Conservation (phyloP, 768 basidiomycete species). For the Mycena crocata region DNA sequence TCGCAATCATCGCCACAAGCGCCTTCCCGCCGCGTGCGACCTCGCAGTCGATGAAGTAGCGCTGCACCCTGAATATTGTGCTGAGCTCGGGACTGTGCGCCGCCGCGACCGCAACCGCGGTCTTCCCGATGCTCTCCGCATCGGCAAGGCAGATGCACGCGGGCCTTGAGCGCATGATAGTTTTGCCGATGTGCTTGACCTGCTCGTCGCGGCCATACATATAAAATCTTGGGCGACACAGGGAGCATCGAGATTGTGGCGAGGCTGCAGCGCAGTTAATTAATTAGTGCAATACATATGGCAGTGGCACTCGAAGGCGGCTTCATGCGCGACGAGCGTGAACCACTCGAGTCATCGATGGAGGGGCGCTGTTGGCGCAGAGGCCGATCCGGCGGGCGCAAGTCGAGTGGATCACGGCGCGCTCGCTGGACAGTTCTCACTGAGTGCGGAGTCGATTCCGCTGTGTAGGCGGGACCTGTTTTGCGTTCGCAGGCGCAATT, state of each 20-base stretch:
- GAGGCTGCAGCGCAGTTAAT: neutral
- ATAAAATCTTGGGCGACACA: constrained; percentile 28
- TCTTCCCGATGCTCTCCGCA: constrained; percentile 22
- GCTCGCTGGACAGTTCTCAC: too few relatives aligned
- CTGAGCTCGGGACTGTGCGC: constrained; percentile 12
- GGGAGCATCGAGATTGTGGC: constrained; percentile 11
- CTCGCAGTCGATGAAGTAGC: constrained; percentile 27
- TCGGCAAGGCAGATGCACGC: constrained; percentile 19
- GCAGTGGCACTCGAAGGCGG: neutral
- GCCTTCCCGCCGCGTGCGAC: constrained; percentile 10
- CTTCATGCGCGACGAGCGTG: constrained; percentile 8
- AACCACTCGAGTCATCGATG: neutral
- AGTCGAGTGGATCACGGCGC: too few relatives aligned
- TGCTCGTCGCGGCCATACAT: constrained; percentile 24
- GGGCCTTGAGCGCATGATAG: constrained; percentile 10
- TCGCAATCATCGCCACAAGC: constrained; percentile 12
- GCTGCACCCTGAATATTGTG: neutral
- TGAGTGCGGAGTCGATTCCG: too few relatives aligned
- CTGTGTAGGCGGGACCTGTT: too few relatives aligned
- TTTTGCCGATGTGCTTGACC: constrained; percentile 16
- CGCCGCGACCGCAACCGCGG: constrained; percentile 28
- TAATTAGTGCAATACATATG: neutral
- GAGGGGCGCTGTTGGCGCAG: constrained; percentile 5
- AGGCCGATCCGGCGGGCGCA: too few relatives aligned
- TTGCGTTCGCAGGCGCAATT: too few relatives aligned